Conservation (phyloP, 495 filamentous ascomycete species). For the Aspergillus kassunensis region DNA sequence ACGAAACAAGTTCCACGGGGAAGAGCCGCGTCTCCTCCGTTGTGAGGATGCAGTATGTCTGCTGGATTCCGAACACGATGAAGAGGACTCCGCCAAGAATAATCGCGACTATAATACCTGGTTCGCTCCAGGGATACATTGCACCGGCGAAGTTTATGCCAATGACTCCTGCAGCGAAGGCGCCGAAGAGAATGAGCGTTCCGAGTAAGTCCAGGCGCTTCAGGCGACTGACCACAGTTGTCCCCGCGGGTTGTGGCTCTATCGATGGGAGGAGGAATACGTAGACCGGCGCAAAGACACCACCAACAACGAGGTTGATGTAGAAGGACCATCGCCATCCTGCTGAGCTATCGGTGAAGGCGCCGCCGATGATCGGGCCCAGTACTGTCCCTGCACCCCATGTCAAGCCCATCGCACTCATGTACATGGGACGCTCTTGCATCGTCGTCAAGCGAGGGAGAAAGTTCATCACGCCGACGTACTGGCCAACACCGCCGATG, state of each 20-base stretch:
- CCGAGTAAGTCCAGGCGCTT: constrained; percentile 27
- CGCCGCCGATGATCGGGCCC: constrained; percentile 61
- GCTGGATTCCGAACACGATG: constrained; percentile 35
- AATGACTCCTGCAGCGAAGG: constrained; percentile 20
- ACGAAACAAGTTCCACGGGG: constrained; percentile 21
- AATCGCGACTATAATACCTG: constrained; percentile 21
- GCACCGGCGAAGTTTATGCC: constrained; percentile 28
- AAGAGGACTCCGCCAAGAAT: constrained; percentile 19
- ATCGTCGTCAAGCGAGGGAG: constrained; percentile 27
- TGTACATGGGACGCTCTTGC: background rate
- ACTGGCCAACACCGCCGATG: constrained; percentile 32
- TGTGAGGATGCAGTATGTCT: constrained; percentile 19
- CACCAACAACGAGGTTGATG: constrained; percentile 62
- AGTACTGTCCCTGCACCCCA: constrained; percentile 52
- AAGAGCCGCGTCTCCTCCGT: background rate
- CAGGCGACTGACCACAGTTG: background rate
- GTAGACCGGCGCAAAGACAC: constrained; percentile 49
- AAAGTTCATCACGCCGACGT: constrained; percentile 33
- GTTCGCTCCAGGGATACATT: constrained; percentile 25
- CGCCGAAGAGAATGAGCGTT: constrained; percentile 21
- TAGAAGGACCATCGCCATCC: constrained; percentile 70
- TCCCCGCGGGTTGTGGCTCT: background rate
- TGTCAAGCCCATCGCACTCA: constrained; percentile 28
- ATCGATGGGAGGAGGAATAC: constrained; percentile 49
- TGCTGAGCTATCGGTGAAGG: constrained; percentile 49